A percentile compares a stretch with the other conserved stretches of the same genome.
Evolutionary conservation across 2,329 filamentous ascomycete species (phyloP).

Genomic region (Diaporthe batatas): DNA sequence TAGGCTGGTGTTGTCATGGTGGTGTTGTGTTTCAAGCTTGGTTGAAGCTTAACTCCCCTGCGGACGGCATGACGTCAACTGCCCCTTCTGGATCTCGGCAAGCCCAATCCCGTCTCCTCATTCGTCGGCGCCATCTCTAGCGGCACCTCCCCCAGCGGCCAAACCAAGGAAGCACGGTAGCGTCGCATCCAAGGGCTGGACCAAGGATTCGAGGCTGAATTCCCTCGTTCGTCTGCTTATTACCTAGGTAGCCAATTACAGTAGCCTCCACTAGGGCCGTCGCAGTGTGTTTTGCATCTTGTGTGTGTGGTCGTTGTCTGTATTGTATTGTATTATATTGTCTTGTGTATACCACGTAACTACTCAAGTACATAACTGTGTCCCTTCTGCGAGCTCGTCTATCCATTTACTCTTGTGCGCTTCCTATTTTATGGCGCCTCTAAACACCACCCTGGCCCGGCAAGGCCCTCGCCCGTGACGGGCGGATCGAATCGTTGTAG

Average conservation of each 20-base stretch:
- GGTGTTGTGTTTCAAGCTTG: slow-evolving; percentile 31
- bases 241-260: background rate
- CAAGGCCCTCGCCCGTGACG: slow-evolving; percentile 11
- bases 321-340: background rate
- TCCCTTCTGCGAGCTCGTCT: background rate
- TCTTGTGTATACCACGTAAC: background rate
- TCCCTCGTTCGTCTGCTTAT: background rate
- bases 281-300: background rate
- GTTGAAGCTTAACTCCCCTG: slow-evolving; percentile 20
- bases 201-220: slow-evolving; percentile 20
- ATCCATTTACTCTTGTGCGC: background rate
- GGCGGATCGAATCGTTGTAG: slow-evolving; percentile 23
- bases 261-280: background rate
- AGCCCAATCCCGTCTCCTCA: background rate
- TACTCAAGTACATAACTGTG: background rate
- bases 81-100: slow-evolving; percentile 29
- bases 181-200: slow-evolving; percentile 8
- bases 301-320: background rate
- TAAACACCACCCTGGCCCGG: background rate
- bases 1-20: slow-evolving; percentile 22
- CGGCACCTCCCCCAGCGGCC: slow-evolving; percentile 7
- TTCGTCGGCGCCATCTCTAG: slow-evolving; percentile 3
- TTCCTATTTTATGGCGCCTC: background rate
- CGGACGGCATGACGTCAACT: slow-evolving; percentile 25
- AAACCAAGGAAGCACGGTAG: slow-evolving; percentile 29